Evolutionary conservation across 306 rosid species (phyloP).

Genomic region (Vicia faba): DNA sequence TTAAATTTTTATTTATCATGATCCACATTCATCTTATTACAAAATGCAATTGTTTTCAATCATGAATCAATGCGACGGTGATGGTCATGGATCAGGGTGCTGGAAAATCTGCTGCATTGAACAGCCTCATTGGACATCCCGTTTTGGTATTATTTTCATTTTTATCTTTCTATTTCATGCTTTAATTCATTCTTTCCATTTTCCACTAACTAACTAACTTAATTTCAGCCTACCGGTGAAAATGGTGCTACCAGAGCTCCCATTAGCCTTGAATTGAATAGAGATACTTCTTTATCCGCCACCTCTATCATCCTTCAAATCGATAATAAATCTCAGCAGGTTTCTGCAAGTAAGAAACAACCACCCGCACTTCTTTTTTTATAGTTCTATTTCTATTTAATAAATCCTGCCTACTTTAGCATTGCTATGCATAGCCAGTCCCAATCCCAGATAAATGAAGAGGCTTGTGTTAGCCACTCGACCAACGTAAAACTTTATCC

Average conservation of each 20-base stretch:
- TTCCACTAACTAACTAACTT: conserved; percentile 6
- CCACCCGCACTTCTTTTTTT: conserved; percentile 5
- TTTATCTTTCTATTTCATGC: neutral
- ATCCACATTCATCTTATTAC: neutral
- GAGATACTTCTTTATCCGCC: conserved; percentile 82
- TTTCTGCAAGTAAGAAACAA: conserved; percentile 79
- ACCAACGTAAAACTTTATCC: too few relatives aligned
- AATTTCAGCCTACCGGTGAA: conserved; percentile 90
- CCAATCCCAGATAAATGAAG: too few relatives aligned
- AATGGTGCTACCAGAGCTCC: conserved; percentile 99
- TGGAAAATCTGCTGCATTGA: conserved; percentile 91
- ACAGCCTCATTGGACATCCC: conserved; percentile 97
- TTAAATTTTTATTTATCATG: too few relatives aligned
- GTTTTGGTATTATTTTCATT: conserved; percentile 62
- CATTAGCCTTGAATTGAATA: conserved; percentile 81
- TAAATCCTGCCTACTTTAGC: too few relatives aligned
- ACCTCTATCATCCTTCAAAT: conserved; percentile 90
- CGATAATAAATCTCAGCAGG: conserved; percentile 94
- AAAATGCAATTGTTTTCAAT: conserved; percentile 19
- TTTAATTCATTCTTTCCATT: neutral
- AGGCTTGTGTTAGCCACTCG: too few relatives aligned
- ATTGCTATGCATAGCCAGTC: too few relatives aligned
- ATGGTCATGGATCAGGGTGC: conserved; percentile 63
- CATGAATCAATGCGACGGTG: neutral
- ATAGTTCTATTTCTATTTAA: conserved; percentile 10